Evolutionary conservation across 768 basidiomycete species (phyloP).

Genomic region (Hypholoma fasciculare): DNA sequence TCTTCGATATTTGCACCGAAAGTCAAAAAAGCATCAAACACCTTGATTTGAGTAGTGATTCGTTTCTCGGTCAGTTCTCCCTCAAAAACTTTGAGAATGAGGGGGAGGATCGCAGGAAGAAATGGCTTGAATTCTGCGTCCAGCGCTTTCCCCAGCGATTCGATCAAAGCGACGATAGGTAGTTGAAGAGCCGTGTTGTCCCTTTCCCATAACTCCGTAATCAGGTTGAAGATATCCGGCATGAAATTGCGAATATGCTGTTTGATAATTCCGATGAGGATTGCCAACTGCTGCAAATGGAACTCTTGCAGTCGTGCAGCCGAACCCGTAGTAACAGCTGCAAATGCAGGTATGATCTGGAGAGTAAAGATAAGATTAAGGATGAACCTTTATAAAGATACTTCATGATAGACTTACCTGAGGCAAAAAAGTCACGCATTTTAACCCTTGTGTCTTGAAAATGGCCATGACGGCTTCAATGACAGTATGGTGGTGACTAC

Average conservation of each 20-base stretch:
- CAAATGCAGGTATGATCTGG: conserved; percentile 94
- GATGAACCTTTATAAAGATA: conserved; percentile 9
- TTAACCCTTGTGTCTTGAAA: conserved; percentile 96
- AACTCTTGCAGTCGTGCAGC: conserved; percentile 87
- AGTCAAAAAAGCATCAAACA: conserved; percentile 92
- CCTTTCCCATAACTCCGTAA: conserved; percentile 96
- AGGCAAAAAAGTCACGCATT: conserved; percentile 93
- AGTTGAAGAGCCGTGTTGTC: conserved; percentile 80
- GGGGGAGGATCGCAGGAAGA: conserved; percentile 85
- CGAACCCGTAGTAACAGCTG: conserved; percentile 81
- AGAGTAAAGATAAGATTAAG: conserved; percentile 6
- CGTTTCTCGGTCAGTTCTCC: conserved; percentile 83
- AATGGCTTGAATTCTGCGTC: conserved; percentile 98
- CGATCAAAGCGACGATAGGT: conserved; percentile 89
- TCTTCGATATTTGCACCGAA: conserved; percentile 98
- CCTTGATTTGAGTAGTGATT: conserved; percentile 78
- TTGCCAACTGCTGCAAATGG: conserved; percentile 93
- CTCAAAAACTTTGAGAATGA: conserved; percentile 89
- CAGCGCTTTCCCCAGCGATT: conserved; percentile 88
- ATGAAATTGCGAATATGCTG: conserved; percentile 95
- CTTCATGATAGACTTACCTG: conserved; percentile 52
- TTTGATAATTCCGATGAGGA: conserved; percentile 94
- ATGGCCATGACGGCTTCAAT: conserved; percentile 99
- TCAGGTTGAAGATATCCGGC: conserved; percentile 78
- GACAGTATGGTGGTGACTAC: conserved; percentile 85